These are phyloP conservation scores for Barnettozyma botsteinii DNA, from an alignment of 805 yeast genomes.

Conservation along the genomic window DNA sequence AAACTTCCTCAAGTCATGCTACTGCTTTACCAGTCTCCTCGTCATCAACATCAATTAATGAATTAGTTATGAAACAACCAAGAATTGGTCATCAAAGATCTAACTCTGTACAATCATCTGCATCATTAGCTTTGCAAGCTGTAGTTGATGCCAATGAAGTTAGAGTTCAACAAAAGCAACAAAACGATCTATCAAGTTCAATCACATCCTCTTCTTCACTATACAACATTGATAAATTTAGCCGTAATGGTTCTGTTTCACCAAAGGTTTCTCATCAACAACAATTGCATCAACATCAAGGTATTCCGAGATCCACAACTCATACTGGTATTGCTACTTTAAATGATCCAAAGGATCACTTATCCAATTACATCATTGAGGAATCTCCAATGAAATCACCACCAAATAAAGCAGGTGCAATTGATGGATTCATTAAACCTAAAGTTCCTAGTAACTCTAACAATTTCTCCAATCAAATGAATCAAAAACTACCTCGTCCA, in stretches of 20 bases:
- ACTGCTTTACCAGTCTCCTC: conserved; percentile 41
- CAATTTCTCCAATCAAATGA: conserved; percentile 13
- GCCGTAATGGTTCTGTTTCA: conserved; percentile 14
- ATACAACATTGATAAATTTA: conserved; percentile 16
- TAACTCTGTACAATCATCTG: conserved; percentile 40
- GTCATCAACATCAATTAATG: conserved; percentile 26
- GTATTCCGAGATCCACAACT: conserved; percentile 32
- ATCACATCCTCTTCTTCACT: conserved; percentile 18
- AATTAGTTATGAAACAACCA: conserved; percentile 12
- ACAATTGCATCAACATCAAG: conserved; percentile 9
- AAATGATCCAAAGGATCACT: conserved; percentile 6
- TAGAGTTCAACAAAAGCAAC: conserved; percentile 14
- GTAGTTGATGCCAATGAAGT: conserved; percentile 58
- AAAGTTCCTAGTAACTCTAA: conserved; percentile 19
- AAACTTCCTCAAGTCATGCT: conserved; percentile 60
- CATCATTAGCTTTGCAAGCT: conserved; percentile 65
- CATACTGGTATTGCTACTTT: conserved; percentile 25
- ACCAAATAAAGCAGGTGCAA: background rate
- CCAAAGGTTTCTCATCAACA: conserved; percentile 7
- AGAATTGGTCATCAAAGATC: conserved; percentile 32
- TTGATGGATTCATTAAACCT: conserved; percentile 18
- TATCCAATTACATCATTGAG: conserved; percentile 18
- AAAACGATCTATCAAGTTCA: background rate
- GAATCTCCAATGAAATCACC: conserved; percentile 19
- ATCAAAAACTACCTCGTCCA: conserved; percentile 27